Percentiles rank a stretch among this genome's conserved stretches.
Conservation (phyloP, 495 filamentous ascomycete genomes). For the Aspergillus coremiiformis region DNA sequence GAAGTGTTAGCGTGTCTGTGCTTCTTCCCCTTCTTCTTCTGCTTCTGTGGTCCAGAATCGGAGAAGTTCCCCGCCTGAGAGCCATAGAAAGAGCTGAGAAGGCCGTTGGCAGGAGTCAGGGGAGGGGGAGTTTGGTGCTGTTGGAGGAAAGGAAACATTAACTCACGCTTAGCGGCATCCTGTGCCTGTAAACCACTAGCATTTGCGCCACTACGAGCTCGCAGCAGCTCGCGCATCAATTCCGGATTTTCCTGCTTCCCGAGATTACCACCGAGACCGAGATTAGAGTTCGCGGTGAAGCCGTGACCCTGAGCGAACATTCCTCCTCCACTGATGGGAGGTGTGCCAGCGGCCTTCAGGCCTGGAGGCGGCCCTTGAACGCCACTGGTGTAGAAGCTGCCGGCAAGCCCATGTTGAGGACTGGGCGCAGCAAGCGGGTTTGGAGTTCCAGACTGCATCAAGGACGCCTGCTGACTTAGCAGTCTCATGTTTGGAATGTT, state of each 20-base stretch:
- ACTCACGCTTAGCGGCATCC: conserved; percentile 94
- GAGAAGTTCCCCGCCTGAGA: conserved; percentile 73
- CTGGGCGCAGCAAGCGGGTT: conserved; percentile 54
- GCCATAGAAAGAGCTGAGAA: conserved; percentile 85
- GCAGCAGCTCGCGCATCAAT: conserved; percentile 71
- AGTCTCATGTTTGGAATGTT: conserved; percentile 74
- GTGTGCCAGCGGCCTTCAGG: conserved; percentile 87
- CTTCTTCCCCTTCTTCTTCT: conserved; percentile 99
- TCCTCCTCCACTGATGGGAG: conserved; percentile 68
- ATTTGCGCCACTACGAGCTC: conserved; percentile 49
- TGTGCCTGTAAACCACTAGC: conserved; percentile 55
- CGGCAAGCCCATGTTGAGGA: conserved; percentile 37
- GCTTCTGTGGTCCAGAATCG: conserved; percentile 80
- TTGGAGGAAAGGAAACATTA: conserved; percentile 72
- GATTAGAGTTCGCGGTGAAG: conserved; percentile 60
- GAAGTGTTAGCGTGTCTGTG: conserved; percentile 99
- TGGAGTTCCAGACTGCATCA: conserved; percentile 68
- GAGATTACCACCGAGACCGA: conserved; percentile 57
- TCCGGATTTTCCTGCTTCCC: conserved; percentile 72
- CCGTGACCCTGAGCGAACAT: conserved; percentile 74
- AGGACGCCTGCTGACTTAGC: conserved; percentile 80
- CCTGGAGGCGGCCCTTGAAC: conserved; percentile 93
- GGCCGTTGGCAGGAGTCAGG: conserved; percentile 80
- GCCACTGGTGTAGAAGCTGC: conserved; percentile 46
- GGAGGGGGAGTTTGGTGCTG: conserved; percentile 81